Evolutionary conservation across 2,329 filamentous ascomycete species (phyloP), one percentile per base, ranked within the genome.

Genomic region (Arachnomyces sp.): DNA sequence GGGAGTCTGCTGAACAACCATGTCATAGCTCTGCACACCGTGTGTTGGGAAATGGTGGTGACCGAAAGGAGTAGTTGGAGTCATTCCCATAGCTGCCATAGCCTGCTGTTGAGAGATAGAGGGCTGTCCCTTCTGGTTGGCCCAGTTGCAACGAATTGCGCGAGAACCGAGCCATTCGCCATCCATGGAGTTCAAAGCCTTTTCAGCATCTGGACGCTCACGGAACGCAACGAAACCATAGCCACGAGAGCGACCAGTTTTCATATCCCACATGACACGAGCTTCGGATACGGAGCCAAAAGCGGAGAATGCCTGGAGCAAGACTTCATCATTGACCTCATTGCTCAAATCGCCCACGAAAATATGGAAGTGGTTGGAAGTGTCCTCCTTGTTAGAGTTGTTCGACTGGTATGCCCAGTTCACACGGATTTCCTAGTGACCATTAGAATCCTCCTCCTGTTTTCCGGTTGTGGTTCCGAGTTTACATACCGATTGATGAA

Each of bases 181-280:
- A 58, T 98, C 92, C 92, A 98, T 98, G 47, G 88, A 88, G 68
- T 84, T 94, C 57, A 98, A 68, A 2, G 92, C 90, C 68, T 95
- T 95, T 65, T 98, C 92, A 18, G 92, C 92, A 57, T 98, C 92
- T 28, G 78, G 71, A 48, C 90, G 86, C 48, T 98, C 92, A 47
- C 90, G 85, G 77, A 94, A 98, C 36, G 92, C 92, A 52, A 96
- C 90, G 60, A 98, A 98, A 9, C 92, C 92, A 59, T 98, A 98
- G 45, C 92, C 92, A 61, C 92, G 86, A 51, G 92, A 96, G 49
- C 92, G 83, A 52, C 92, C 92, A 28, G 92, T 98, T 77, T 98
- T 98, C 92, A 98, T 98, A 65, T 98, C 92, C 92, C 92, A 98
- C 92, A 98, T 98, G 49, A 98, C 92, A 56, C 92, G 88, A 44